Conservation (phyloP, 208 protist genomes). For the Leishmania guyanensis region DNA sequence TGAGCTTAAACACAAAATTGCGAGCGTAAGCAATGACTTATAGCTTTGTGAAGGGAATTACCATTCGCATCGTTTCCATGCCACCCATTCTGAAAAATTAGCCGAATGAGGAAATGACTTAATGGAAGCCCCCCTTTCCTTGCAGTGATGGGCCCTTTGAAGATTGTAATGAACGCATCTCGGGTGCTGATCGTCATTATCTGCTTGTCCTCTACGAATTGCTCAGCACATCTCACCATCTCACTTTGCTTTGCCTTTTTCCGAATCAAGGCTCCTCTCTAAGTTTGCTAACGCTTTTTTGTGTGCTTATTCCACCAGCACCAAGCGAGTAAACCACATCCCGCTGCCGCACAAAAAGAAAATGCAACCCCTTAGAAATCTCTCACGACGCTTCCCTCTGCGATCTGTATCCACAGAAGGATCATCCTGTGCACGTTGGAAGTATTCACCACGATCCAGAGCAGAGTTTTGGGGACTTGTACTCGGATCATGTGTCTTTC, state of each 20-base stretch:
- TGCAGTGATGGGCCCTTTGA: neutral
- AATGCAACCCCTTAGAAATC: conserved; percentile 3
- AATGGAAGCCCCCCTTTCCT: neutral
- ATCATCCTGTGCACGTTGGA: conserved; percentile 12
- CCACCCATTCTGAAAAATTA: neutral
- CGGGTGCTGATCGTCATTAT: neutral
- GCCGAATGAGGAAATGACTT: neutral
- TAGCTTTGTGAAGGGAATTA: neutral
- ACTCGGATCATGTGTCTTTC: conserved; percentile 59
- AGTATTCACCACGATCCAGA: conserved; percentile 52
- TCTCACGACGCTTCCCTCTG: neutral
- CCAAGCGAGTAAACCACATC: neutral
- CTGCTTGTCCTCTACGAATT: neutral
- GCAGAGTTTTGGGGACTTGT: conserved; percentile 68
- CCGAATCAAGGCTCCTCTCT: neutral
- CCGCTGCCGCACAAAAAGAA: neutral
- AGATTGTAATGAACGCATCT: too few relatives aligned
- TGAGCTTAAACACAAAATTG: neutral
- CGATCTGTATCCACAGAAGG: conserved; percentile 12
- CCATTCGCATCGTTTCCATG: neutral
- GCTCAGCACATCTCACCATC: neutral
- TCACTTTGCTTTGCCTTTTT: neutral
- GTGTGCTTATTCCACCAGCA: neutral
- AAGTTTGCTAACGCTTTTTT: neutral
- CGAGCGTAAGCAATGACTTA: neutral